A percentile compares a stretch with the other conserved stretches of the same genome.
Evolutionary conservation across 306 rosid species (phyloP).

Genomic region (Medicago arabica): DNA sequence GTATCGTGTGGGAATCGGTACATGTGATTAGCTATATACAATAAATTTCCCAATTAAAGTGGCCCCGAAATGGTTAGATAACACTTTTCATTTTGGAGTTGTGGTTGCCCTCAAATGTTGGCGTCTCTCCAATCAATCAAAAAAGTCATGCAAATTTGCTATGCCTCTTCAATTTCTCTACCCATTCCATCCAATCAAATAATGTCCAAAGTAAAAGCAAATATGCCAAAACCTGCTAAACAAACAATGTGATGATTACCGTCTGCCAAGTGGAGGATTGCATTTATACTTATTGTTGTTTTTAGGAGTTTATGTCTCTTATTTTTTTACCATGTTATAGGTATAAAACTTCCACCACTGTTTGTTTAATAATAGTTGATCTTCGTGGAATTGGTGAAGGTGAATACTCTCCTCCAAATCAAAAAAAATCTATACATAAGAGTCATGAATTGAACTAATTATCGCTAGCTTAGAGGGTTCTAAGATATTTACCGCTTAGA

Average conservation of each 20-base stretch:
- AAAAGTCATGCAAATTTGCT: constrained; percentile 3
- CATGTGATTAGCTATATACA: constrained; percentile 42
- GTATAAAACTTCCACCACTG: too few relatives aligned
- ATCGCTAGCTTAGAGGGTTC: too few relatives aligned
- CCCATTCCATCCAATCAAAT: constrained; percentile 37
- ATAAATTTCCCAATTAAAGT: constrained; percentile 33
- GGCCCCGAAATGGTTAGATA: constrained; percentile 37
- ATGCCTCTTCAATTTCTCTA: not conserved
- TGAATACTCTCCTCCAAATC: too few relatives aligned
- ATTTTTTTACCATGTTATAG: too few relatives aligned
- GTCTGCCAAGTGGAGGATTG: too few relatives aligned
- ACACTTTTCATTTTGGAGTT: constrained; percentile 24
- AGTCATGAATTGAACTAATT: too few relatives aligned
- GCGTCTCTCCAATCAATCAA: constrained; percentile 4
- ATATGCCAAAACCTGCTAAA: constrained; percentile 39
- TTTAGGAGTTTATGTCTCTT: too few relatives aligned
- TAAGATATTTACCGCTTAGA: too few relatives aligned
- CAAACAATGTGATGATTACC: constrained; percentile 16
- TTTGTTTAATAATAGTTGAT: too few relatives aligned
- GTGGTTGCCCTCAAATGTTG: not conserved
- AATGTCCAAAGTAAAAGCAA: constrained; percentile 42
- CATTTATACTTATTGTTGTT: too few relatives aligned
- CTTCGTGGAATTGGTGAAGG: too few relatives aligned
- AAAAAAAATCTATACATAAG: too few relatives aligned
- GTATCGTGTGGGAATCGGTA: constrained; percentile 15